Percentiles rank a stretch among this genome's conserved stretches.
Conservation (phyloP, 2,329 filamentous ascomycete species). For the Zymoseptoria ardabiliae region DNA sequence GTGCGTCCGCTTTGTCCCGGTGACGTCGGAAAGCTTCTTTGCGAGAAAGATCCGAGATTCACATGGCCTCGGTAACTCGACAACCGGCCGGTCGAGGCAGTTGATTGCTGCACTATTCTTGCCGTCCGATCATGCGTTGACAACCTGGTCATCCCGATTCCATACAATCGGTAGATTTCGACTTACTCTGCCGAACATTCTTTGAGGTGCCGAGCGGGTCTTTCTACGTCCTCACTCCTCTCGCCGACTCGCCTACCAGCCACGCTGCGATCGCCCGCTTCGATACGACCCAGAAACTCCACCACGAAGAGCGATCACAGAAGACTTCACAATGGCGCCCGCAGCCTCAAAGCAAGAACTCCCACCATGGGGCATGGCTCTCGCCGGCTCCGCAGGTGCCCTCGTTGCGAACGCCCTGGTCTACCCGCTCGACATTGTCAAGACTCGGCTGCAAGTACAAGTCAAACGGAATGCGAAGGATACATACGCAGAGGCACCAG, state of each 20-base stretch:
- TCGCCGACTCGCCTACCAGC: not conserved
- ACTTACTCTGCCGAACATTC: not conserved
- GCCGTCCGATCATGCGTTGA: not conserved
- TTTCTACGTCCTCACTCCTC: not conserved
- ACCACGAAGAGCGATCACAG: not conserved
- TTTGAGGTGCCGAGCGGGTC: not conserved
- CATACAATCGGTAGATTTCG: not conserved
- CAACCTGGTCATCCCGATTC: not conserved
- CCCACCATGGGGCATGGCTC: conserved; percentile 86
- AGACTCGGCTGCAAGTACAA: conserved; percentile 93
- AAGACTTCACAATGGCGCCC: conserved; percentile 19
- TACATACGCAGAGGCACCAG: conserved; percentile 31
- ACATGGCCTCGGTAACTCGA: not conserved
- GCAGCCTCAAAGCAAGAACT: conserved; percentile 46
- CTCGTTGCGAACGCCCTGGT: conserved; percentile 92
- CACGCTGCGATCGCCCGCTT: not conserved
- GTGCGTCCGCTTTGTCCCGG: not conserved
- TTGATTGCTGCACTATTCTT: not conserved
- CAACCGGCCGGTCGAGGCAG: not conserved
- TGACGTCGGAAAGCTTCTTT: not conserved
- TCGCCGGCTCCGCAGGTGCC: conserved; percentile 86
- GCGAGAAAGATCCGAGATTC: conserved; percentile 3
- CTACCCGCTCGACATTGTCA: conserved; percentile 94
- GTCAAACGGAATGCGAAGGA: conserved; percentile 54
- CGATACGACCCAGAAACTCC: not conserved